Evolutionary conservation across 2,329 filamentous ascomycete species (phyloP).

Genomic region (Exophiala alcalophila): DNA sequence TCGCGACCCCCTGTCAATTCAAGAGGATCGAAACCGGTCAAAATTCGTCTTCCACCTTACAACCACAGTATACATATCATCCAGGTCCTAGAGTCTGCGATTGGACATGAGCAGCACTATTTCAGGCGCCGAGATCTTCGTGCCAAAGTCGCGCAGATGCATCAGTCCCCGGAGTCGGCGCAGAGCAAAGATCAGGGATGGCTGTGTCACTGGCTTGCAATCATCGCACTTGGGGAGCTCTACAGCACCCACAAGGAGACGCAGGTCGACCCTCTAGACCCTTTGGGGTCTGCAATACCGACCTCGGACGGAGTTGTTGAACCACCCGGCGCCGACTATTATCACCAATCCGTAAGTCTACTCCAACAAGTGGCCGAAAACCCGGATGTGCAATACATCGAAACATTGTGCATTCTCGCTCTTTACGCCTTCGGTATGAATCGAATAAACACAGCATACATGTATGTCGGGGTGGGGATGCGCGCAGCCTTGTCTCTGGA

Average conservation of each 20-base stretch:
- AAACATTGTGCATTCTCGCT: slow-evolving; percentile 17
- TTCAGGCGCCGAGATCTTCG: slow-evolving; percentile 18
- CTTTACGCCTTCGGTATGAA: slow-evolving; percentile 21
- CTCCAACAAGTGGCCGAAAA: slow-evolving; percentile 22
- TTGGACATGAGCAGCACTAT: slow-evolving; percentile 19
- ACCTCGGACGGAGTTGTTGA: not conserved
- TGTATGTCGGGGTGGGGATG: slow-evolving; percentile 17
- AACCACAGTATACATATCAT: slow-evolving; percentile 21
- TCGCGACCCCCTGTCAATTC: slow-evolving; percentile 8
- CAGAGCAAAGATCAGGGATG: slow-evolving; percentile 23
- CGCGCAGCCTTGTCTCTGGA: slow-evolving; percentile 17
- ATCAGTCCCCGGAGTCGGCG: slow-evolving; percentile 16
- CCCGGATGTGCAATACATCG: slow-evolving; percentile 20
- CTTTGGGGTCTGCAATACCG: not conserved
- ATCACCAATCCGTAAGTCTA: slow-evolving; percentile 19
- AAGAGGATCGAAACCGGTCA: slow-evolving; percentile 8
- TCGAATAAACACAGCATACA: slow-evolving; percentile 19
- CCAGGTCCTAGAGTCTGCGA: slow-evolving; percentile 14
- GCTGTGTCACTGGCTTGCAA: slow-evolving; percentile 21
- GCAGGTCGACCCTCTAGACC: slow-evolving; percentile 1
- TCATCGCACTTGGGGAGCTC: slow-evolving; percentile 18
- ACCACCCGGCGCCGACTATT: slow-evolving; percentile 16
- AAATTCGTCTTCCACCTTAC: slow-evolving; percentile 20
- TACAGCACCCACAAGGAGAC: slow-evolving; percentile 11
- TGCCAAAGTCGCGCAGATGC: slow-evolving; percentile 16